Evolutionary conservation across 371 early-diverging fungal species (phyloP).

Genomic region (Cokeromyces recurvatus): DNA sequence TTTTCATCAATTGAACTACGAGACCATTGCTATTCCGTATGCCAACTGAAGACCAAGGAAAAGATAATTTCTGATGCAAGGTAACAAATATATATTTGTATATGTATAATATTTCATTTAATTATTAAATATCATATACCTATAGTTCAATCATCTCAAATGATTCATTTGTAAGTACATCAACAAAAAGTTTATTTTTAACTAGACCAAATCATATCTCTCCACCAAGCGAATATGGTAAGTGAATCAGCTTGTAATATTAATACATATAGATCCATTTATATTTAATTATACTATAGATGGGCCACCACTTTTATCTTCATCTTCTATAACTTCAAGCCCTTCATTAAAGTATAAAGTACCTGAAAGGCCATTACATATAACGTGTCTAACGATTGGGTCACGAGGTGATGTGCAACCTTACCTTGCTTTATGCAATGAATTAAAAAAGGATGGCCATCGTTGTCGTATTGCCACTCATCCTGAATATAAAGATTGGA

Average conservation of each 20-base stretch:
- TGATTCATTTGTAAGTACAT: conserved; percentile 4
- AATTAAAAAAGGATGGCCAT: conserved; percentile 67
- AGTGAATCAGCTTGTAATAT: not conserved
- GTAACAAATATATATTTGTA: too few relatives aligned
- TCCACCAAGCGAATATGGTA: conserved; percentile 32
- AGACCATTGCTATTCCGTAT: conserved; percentile 23
- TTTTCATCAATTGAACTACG: conserved; percentile 27
- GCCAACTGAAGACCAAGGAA: conserved; percentile 10
- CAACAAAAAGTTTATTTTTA: conserved; percentile 17
- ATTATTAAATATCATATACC: too few relatives aligned
- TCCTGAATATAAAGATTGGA: conserved; percentile 68
- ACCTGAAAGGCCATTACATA: conserved; percentile 52
- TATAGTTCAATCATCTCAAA: conserved; percentile 13
- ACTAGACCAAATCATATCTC: conserved; percentile 23
- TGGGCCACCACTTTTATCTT: conserved; percentile 13
- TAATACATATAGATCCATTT: not conserved
- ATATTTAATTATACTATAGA: not conserved
- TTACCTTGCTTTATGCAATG: conserved; percentile 76
- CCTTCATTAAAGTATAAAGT: not conserved
- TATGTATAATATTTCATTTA: too few relatives aligned
- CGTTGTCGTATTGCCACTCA: conserved; percentile 72
- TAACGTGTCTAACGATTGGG: conserved; percentile 77
- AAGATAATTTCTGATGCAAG: not conserved
- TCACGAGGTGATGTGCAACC: conserved; percentile 86
- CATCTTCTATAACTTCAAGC: not conserved